Base-by-base conservation (phyloP, 805 yeast genomes). In the Starmerella apis region DNA sequence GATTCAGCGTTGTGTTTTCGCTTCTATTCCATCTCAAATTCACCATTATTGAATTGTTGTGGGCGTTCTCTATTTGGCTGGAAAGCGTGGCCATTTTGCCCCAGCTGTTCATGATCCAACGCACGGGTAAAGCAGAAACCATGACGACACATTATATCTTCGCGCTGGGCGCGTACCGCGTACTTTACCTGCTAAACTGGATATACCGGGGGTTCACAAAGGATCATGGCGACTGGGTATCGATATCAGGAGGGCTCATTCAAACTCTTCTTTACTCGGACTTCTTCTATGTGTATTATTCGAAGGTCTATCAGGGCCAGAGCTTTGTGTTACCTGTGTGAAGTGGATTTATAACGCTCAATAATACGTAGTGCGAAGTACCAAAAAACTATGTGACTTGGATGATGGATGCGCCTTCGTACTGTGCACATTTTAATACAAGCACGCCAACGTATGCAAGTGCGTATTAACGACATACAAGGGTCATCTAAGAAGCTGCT, bases 161-260 rank as follows among this genome's bases (percentile, higher is more conserved):
- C 66, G 95, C 96, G 1, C 71, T 92, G 63, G 98, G 98, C 14
- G 58, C 83, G 2, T 92, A 92, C 72, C 75, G 98, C 58, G 83
- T 90, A 0, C 71, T 92, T 46, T 92, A 92, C 65, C 78, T 92
- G 58, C 94, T 95, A 56, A 92, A 90, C 68, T 92, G 98, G 98
- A 65, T 87, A 57, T 92, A 87, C 75, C 78, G 96, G 65, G 86
- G 81, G 69, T 56, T 66, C 14, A 66, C 74, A 11, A 27, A 22
- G 9, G 47, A 48, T 24, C 58, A 51, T 3, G 90, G 83, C 56
- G 95, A 87, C 61, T 74, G 74, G 56, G 71, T 88, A 49, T 75
- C 94, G 2, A 71, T 90, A 9, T 61, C 76, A 19, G 82, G 96
- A 0, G 97, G 97, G 22, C 54, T 92, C 30, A 65, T 86, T 36